Evolutionary conservation across 495 filamentous ascomycete species (phyloP), one percentile per base, ranked within the genome.

Genomic region (Penicillium cosmopolitanum): DNA sequence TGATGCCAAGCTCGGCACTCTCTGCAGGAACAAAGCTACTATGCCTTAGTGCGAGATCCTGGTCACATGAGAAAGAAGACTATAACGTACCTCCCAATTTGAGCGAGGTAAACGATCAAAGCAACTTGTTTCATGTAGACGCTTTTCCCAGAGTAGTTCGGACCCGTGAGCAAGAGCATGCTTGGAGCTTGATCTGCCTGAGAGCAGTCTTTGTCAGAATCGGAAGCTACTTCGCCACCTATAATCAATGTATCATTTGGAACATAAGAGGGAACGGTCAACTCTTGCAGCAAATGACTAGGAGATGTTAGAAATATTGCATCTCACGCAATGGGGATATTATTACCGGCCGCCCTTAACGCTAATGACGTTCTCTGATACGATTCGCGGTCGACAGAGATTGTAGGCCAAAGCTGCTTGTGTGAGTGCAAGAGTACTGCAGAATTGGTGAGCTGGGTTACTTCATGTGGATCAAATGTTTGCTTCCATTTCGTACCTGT

Each of bases 71-170:
- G 15, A 53, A 9, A 7, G 19, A 15, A 11, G 8, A 19, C 25
- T 19, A 44, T n/a, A 47, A 53, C 66, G 42, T 64, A 82, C 81
- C 81, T 91, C 53, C 96, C 96, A 53, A 96, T 86, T 62, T 98
- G 95, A 10, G 96, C 93, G 67, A 98, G 80, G 66, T 93, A 97
- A 19, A 96, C 89, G 61, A 97, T 96, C 44, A 97, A 71, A n/a
- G 95, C 96, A 50, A 80, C 85, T 68, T 97, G 95, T 71, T 96
- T 98, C 74, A 98, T 87, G 73, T 97, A 97, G 31, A 98, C 85
- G 66, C 92, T 96, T 69, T 98, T 98, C 8, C 95, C 96, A 0
- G 95, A 97, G 74, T 92, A 96, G 64, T 98, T 98, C 36, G 95
- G 93, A 1, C 95, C 95, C 0, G 95, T 98, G 65, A 98, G 68